Evolutionary conservation across 768 basidiomycete species (phyloP), one percentile per base, ranked within the genome.

Genomic region (Mycena olivaceomarginata): DNA sequence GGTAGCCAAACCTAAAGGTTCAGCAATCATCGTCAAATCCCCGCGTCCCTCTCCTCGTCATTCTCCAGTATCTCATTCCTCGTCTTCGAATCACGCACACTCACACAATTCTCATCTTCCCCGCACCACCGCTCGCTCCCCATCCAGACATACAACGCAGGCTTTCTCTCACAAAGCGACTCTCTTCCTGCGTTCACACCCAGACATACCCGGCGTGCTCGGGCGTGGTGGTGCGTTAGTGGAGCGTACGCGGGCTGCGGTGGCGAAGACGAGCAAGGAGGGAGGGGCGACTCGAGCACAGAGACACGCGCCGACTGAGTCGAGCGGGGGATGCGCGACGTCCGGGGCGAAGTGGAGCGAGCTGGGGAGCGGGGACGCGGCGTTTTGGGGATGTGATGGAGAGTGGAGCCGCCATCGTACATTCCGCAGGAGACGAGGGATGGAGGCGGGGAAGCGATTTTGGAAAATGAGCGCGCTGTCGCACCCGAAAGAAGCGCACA

Each of bases 231-330:
- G n/a, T 56, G 53, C 53, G 12, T n/a, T 25, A 18, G 16, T 51
- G 5, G 16, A 5, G 48, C 48, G 48, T 51, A 51, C 48, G 48
- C 5, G 53, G n/a, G 53, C 53, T 56, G 20, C 53, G 7, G 53
- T 56, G 53, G 20, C 16, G 53, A 22, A 56, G 1, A 22, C 53
- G 20, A 56, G 53, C 4, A 56, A 56, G 48, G 48, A 51, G 6
- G 9, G 16, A 51, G 48, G 48, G 48, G 48, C 48, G 48, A 51
- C 13, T 8, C 9, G 13, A 51, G 48, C 6, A n/a, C n/a, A 1
- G 53, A 56, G n/a, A 56, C n/a, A 56, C 53, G 53, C 53, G 48
- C 48, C 53, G 53, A 56, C 48, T 51, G 48, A 51, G 48, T 51
- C 48, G 9, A 51, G 16, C 16, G 48, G 48, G 48, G 16, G n/a